phyloP scores from a whole-genome alignment of 139 green algal species.

The Auxenochlorella pyrenoidosa region DNA sequence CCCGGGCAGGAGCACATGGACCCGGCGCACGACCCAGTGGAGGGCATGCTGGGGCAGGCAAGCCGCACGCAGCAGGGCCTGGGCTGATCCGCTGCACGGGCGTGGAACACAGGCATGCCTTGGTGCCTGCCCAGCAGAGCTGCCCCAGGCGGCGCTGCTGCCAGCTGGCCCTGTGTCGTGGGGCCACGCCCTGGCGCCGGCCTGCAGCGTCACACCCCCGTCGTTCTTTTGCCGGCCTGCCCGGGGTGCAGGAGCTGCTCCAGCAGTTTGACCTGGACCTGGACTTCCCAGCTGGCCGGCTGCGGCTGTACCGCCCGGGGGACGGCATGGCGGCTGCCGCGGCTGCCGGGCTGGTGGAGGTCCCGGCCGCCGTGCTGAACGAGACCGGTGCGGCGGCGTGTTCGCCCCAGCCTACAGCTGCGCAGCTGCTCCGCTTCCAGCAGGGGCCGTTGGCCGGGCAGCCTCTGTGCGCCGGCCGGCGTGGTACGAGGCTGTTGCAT shows the following conservation, averaged over 20 bases:
- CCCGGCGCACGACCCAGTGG: constrained; percentile 25
- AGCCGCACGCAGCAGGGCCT: too few relatives aligned
- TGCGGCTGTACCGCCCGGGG: constrained; percentile 11
- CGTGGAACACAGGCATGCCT: too few relatives aligned
- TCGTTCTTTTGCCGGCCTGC: neutral
- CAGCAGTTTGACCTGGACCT: constrained; percentile 23
- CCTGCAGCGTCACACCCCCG: neutral
- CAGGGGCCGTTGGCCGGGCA: too few relatives aligned
- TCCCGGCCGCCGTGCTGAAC: constrained; percentile 35
- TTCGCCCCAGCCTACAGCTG: too few relatives aligned
- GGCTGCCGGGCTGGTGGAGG: constrained; percentile 7
- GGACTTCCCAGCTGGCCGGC: constrained; percentile 17
- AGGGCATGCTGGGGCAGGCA: constrained; percentile 32
- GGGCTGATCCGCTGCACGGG: too few relatives aligned
- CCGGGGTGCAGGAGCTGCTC: constrained; percentile 25
- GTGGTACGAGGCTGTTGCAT: too few relatives aligned
- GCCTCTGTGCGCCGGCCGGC: too few relatives aligned
- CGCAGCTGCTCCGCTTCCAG: too few relatives aligned
- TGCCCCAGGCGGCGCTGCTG: neutral
- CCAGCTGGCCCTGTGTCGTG: neutral
- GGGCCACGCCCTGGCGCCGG: too few relatives aligned
- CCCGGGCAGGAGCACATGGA: constrained; percentile 18
- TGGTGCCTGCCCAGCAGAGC: neutral
- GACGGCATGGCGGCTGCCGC: constrained; percentile 12
- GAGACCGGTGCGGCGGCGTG: neutral